These are phyloP conservation scores for Hibiscus trionum DNA, from an alignment of 345 rosid genomes.

Conservation along the genomic window DNA sequence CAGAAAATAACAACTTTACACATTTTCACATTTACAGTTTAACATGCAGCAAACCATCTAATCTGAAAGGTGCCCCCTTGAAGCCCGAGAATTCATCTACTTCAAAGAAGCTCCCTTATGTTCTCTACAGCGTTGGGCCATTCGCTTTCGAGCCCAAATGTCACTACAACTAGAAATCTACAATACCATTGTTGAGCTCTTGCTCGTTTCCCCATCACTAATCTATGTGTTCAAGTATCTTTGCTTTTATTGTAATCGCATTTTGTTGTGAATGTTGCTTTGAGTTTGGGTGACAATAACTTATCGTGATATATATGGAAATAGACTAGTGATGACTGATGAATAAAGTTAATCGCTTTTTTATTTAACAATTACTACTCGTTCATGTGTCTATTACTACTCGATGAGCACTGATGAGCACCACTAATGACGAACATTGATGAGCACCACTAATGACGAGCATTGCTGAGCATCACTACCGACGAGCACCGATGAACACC, in stretches of 20 bases:
- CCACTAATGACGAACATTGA: no score
- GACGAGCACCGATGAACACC: no score
- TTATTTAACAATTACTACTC: no score
- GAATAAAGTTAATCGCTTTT: not conserved
- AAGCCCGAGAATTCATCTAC: conserved; percentile 34
- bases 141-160: conserved; percentile 77
- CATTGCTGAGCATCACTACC: no score
- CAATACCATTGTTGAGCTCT: not conserved
- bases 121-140: conserved; percentile 65
- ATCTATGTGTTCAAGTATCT: not conserved
- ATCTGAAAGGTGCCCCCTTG: conserved; percentile 35
- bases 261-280: not conserved
- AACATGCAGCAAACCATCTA: conserved; percentile 39
- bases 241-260: not conserved
- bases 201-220: not conserved
- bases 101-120: conserved; percentile 27
- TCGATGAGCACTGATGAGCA: no score
- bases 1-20: no score
- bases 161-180: not conserved
- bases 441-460: no score
- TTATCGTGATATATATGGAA: not conserved
- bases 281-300: not conserved
- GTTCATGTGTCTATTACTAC: no score
- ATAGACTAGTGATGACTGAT: not conserved
- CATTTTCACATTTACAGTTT: no score